Evolutionary conservation across 805 yeast species (phyloP).

Genomic region (Vanderwaltozyma tropicalis): DNA sequence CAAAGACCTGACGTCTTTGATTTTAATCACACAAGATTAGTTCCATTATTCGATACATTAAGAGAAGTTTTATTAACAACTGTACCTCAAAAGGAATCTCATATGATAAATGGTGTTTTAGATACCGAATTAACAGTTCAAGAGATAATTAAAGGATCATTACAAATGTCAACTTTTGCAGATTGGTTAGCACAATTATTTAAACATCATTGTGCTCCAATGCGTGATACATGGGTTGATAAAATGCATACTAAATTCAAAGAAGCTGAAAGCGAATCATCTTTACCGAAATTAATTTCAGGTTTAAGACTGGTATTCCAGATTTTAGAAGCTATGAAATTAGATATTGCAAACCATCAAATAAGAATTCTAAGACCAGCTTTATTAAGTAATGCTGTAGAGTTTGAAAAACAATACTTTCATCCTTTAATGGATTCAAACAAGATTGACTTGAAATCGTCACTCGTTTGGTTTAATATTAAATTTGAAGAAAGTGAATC

Average conservation of each 20-base stretch:
- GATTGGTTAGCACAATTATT: constrained; percentile 68
- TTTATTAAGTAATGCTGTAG: constrained; percentile 75
- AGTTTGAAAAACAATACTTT: constrained; percentile 80
- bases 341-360: constrained; percentile 92
- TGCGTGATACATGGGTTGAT: constrained; percentile 84
- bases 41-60: constrained; percentile 66
- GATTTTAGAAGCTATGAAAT: constrained; percentile 85
- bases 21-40: constrained; percentile 38
- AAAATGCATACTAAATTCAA: constrained; percentile 59
- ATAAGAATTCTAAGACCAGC: constrained; percentile 77
- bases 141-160: constrained; percentile 59
- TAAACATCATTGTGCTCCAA: constrained; percentile 89
- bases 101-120: constrained; percentile 55
- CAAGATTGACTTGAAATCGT: constrained; percentile 49
- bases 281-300: constrained; percentile 48
- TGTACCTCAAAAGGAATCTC: constrained; percentile 67
- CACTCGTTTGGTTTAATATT: constrained; percentile 53
- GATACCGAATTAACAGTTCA: constrained; percentile 70
- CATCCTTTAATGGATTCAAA: constrained; percentile 33
- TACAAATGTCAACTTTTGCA: constrained; percentile 61
- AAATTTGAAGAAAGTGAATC: constrained; percentile 23
- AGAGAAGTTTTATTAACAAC: constrained; percentile 65
- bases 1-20: constrained; percentile 20
- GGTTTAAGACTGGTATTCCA: constrained; percentile 72
- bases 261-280: constrained; percentile 33